Base-by-base conservation (phyloP, 2,329 filamentous ascomycete genomes). In the Colletotrichum camelliae region DNA sequence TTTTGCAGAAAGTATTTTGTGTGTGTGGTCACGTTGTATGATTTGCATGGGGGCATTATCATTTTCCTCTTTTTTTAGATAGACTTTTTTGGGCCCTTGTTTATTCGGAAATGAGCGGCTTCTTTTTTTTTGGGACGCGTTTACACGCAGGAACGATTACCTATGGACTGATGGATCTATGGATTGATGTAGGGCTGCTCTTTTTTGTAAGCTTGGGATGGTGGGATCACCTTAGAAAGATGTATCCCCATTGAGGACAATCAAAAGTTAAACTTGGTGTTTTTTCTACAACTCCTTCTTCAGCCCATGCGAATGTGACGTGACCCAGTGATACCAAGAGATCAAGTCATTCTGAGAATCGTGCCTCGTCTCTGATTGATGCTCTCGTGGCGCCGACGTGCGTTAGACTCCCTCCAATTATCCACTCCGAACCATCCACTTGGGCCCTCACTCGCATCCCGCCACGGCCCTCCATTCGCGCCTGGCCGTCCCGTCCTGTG, bases 31-130 rank as follows among this genome's bases (percentile, higher is more conserved):
- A 43, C 31, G 58, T 52, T 52, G 43, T 52, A 52, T 52, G 43
- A 52, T 58, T 58, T 58, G 55, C 27, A 58, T 58, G 27, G 55
- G 55, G 31, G 55, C 43, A 52, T 52, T 13, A 7, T 52, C 43
- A 52, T 21, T 52, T 58, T 31, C 21, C 55, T 27, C 18, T n/a
- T n/a, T n/a, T 9, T 67, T 55, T 62, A 62, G 67, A 70, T 39
- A 69, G 31, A 61, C 77, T 35, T 79, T 37, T 62, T 70, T 67
- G 37, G 72, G 37, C 24, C 68, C 29, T 65, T 66, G 24, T 24
- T 75, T 27, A 35, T 72, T 58, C 61, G 10, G n/a, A 52, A 57
- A 62, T 66, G 35, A 37, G 33, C 55, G 52, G 69, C 48, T 60
- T 43, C 24, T 33, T 66, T 66, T 29, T 29, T 29, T 21, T 29